Conservation (phyloP, 2,329 filamentous ascomycete species). For the Remersonia thermophila region DNA sequence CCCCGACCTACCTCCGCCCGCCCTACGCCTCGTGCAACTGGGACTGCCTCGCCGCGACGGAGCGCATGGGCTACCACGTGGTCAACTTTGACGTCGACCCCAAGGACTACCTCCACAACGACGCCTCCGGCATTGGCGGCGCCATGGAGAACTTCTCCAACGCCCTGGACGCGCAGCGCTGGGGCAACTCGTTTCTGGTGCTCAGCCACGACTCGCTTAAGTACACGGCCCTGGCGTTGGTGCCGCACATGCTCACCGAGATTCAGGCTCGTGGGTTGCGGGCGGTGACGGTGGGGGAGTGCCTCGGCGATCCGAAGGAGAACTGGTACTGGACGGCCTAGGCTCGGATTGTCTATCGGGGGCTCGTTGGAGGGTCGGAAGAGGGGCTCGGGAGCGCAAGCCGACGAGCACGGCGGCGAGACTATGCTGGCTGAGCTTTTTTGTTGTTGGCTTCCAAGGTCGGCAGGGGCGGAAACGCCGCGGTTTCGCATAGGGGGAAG, state of each 20-base stretch:
- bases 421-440: too few relatives aligned
- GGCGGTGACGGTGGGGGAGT: slow-evolving; percentile 45
- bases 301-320: slow-evolving; percentile 35
- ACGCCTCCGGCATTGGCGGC: slow-evolving; percentile 27
- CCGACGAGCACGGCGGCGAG: too few relatives aligned
- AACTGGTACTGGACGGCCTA: slow-evolving; percentile 14
- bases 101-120: slow-evolving; percentile 34
- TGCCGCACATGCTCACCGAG: slow-evolving; percentile 29
- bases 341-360: too few relatives aligned
- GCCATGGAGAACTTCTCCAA: slow-evolving; percentile 31
- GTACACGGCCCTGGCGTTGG: slow-evolving; percentile 23
- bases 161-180: slow-evolving; percentile 20
- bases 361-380: too few relatives aligned
- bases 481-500: too few relatives aligned
- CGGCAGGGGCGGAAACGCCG: too few relatives aligned
- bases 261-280: slow-evolving; percentile 30
- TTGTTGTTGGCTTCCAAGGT: too few relatives aligned
- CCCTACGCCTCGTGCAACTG: slow-evolving; percentile 20
- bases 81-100: slow-evolving; percentile 39
- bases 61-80: slow-evolving; percentile 29
- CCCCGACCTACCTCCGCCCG: slow-evolving; percentile 27
- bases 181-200: slow-evolving; percentile 28
- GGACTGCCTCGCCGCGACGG: slow-evolving; percentile 14
- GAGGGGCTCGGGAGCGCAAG: too few relatives aligned
- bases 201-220: slow-evolving; percentile 32